A percentile compares a stretch with the other conserved stretches of the same genome.
Evolutionary conservation across 1,284 basidiomycete genomes (phyloP).

Genomic region (Malassezia japonica): DNA sequence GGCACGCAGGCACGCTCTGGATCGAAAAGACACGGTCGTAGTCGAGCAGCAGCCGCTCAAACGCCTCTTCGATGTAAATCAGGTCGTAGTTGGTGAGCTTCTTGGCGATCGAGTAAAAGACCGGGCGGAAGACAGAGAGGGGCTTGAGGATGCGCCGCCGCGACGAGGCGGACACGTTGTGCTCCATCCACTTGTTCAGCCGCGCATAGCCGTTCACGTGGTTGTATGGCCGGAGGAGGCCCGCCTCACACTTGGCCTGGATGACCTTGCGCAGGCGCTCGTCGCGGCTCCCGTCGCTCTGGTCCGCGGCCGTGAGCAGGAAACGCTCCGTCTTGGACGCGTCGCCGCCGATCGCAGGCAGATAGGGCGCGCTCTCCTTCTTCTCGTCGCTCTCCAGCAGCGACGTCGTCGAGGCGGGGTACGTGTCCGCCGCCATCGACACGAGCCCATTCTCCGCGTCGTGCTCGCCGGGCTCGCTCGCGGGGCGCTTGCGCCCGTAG

Average conservation of each 20-base stretch:
- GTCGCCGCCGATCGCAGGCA: slow-evolving; percentile 21
- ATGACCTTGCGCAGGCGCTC: slow-evolving; percentile 85
- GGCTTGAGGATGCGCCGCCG: slow-evolving; percentile 81
- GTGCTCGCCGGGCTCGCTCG: background rate
- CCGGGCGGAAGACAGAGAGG: slow-evolving; percentile 78
- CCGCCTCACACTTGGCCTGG: slow-evolving; percentile 91
- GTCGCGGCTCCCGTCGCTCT: slow-evolving; percentile 78
- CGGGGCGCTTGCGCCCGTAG: background rate
- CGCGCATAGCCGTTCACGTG: slow-evolving; percentile 58
- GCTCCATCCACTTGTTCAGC: slow-evolving; percentile 70
- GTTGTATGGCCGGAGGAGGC: slow-evolving; percentile 85
- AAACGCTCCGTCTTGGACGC: slow-evolving; percentile 60
- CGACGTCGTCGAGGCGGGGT: background rate
- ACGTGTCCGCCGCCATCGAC: background rate
- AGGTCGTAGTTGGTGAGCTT: slow-evolving; percentile 85
- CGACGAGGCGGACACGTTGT: slow-evolving; percentile 56
- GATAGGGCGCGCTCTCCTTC: slow-evolving; percentile 4
- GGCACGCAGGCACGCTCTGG: slow-evolving; percentile 80
- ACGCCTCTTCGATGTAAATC: slow-evolving; percentile 76
- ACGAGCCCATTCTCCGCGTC: too few species aligned
- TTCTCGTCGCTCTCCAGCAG: background rate
- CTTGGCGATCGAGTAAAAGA: slow-evolving; percentile 68
- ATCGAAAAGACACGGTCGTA: slow-evolving; percentile 78
- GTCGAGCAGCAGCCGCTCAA: slow-evolving; percentile 85
- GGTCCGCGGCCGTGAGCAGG: slow-evolving; percentile 87